Conservation (phyloP, 768 basidiomycete genomes). For the Auricularia heimuer region DNA sequence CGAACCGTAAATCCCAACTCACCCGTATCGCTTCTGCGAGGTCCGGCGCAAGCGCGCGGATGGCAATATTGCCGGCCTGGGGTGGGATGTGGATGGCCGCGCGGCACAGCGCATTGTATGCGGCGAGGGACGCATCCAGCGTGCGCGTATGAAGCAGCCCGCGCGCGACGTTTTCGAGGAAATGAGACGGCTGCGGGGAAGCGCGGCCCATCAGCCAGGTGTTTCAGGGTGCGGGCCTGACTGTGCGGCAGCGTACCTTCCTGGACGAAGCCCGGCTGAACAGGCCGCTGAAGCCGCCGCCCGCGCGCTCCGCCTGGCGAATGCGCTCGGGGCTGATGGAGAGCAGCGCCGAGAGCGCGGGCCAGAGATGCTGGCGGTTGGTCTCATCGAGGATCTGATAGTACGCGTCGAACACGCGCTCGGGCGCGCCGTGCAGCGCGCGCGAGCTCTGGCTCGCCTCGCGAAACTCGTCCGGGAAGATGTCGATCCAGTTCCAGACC, state of each 20-base stretch:
- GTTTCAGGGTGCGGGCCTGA: not conserved
- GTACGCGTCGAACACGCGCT: conserved; percentile 80
- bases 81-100: conserved; percentile 46
- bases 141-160: not conserved
- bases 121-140: not conserved
- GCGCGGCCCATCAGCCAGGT: not conserved
- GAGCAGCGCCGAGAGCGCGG: conserved; percentile 64
- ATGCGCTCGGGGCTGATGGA: conserved; percentile 73
- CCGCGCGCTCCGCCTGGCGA: conserved; percentile 26
- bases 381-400: conserved; percentile 28
- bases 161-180: not conserved
- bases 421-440: conserved; percentile 67
- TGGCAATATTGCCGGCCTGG: conserved; percentile 45
- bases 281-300: not conserved
- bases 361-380: conserved; percentile 56
- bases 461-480: conserved; percentile 69
- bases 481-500: conserved; percentile 85
- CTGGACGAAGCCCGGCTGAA: not conserved
- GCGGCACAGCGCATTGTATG: conserved; percentile 37
- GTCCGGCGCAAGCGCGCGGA: conserved; percentile 59
- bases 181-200: not conserved
- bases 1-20: not conserved
- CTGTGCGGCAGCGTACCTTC: not conserved
- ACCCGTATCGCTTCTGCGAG: conserved; percentile 78
- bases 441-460: conserved; percentile 55